Evolutionary conservation across 2,329 filamentous ascomycete species (phyloP).

Genomic region (Curvularia spicifera): DNA sequence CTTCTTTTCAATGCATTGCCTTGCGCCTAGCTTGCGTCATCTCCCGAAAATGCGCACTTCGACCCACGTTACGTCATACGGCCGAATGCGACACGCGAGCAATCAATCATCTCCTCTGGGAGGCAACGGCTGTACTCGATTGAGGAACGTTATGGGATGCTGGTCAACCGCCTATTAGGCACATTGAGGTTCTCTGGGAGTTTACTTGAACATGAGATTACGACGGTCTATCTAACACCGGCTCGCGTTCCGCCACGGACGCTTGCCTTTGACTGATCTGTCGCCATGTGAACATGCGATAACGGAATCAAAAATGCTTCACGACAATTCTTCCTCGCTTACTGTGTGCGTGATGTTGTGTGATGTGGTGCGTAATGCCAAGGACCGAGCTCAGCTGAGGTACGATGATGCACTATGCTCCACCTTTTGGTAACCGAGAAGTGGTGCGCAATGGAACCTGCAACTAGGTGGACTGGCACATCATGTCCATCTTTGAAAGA

Average conservation of each 20-base stretch:
- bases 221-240: conserved; percentile 49
- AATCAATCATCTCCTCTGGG: conserved; percentile 27
- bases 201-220: conserved; percentile 42
- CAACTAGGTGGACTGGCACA: background rate
- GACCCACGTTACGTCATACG: conserved; percentile 34
- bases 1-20: conserved; percentile 34
- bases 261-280: conserved; percentile 47
- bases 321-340: conserved; percentile 35
- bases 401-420: conserved; percentile 3
- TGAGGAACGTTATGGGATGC: conserved; percentile 37
- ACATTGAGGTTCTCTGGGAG: conserved; percentile 43
- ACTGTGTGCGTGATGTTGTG: conserved; percentile 12
- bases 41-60: conserved; percentile 25
- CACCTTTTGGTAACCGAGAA: conserved; percentile 3
- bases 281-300: conserved; percentile 47
- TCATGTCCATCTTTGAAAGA: background rate
- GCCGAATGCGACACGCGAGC: conserved; percentile 37
- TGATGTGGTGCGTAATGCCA: background rate
- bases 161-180: conserved; percentile 40
- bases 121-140: conserved; percentile 35
- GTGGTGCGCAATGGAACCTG: background rate
- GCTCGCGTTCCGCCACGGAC: conserved; percentile 30
- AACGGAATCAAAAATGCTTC: conserved; percentile 48
- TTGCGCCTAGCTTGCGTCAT: conserved; percentile 31
- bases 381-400: background rate